Evolutionary conservation across 805 yeast genomes (phyloP).

Genomic region (Saccharomycopsis olivae): DNA sequence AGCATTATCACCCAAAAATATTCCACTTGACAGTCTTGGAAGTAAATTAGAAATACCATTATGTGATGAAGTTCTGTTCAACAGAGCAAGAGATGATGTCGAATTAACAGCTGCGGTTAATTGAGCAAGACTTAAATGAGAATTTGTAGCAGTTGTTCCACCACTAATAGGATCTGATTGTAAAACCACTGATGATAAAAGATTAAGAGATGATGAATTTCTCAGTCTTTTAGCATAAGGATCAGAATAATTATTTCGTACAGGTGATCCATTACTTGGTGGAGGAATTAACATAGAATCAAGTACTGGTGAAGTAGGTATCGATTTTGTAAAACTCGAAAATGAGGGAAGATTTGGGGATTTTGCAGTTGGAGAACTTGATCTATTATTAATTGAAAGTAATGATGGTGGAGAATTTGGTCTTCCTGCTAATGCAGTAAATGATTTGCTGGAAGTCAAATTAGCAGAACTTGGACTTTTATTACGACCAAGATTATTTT

Average conservation of each 20-base stretch:
- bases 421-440: neutral
- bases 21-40: slow-evolving; percentile 16
- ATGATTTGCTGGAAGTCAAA: neutral
- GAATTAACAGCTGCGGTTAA: slow-evolving; percentile 2
- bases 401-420: slow-evolving; percentile 9
- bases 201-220: slow-evolving; percentile 4
- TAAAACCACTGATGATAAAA: slow-evolving; percentile 8
- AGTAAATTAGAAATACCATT: neutral
- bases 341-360: too few species aligned
- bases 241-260: neutral
- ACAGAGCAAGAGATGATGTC: slow-evolving; percentile 8
- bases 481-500: too few species aligned
- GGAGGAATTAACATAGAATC: slow-evolving; percentile 5
- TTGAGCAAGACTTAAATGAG: too few species aligned
- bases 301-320: slow-evolving; percentile 15
- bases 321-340: too few species aligned
- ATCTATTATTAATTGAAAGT: too few species aligned
- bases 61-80: neutral
- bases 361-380: too few species aligned
- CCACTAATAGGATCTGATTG: neutral
- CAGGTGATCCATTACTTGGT: neutral
- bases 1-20: slow-evolving; percentile 11
- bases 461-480: too few species aligned
- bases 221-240: neutral
- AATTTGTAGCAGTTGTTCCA: too few species aligned